Base-by-base conservation (phyloP, 192 early-diverging fungal genomes). In the Spinellus fusiger region DNA sequence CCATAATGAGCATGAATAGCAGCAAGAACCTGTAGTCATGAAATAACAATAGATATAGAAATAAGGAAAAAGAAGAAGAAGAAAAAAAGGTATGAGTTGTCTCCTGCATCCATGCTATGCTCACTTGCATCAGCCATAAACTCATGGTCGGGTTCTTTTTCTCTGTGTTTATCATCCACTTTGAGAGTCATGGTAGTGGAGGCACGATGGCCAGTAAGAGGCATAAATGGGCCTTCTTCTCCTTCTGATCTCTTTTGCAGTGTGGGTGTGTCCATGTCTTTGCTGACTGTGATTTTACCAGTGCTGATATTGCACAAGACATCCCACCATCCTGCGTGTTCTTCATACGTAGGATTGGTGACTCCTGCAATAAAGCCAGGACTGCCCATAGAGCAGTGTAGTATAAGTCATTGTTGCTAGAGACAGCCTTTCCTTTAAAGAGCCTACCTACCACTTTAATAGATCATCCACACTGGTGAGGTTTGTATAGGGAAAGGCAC, bases 351-450 rank as follows among this genome's bases (percentile, higher is more conserved):
- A n/a, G 92, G 90, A 72, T 98, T 96, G 0, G 95, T 95, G 9
- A 96, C 93, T 15, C 95, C 95, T 4, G 95, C 95, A 73, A 98
- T 93, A 71, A 91, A 98, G 5, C 93, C 94, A 20, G 91, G 81
- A 56, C 82, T 84, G n/a, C n/a, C 54, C 48, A 61, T 10, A 53
- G 29, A 16, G 18, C 16, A 26, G 29, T 9, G 20, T 50, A 18
- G 5, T n/a, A n/a, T n/a, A n/a, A n/a, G n/a, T n/a, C n/a, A n/a
- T n/a, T n/a, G n/a, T n/a, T n/a, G n/a, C n/a, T n/a, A n/a, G n/a
- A n/a, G n/a, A n/a, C n/a, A 16, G 79, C 26, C 29, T 16, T 26
- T 25, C 46, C 26, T 4, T 23, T 20, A 35, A 25, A 6, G 20
- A 33, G 56, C 32, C 1, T 26, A n/a, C 10, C 40, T 83, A 89